These are phyloP conservation scores for Vitis hybrid DNA, from an alignment of 177 flowering plant genomes.

Conservation along the genomic window DNA sequence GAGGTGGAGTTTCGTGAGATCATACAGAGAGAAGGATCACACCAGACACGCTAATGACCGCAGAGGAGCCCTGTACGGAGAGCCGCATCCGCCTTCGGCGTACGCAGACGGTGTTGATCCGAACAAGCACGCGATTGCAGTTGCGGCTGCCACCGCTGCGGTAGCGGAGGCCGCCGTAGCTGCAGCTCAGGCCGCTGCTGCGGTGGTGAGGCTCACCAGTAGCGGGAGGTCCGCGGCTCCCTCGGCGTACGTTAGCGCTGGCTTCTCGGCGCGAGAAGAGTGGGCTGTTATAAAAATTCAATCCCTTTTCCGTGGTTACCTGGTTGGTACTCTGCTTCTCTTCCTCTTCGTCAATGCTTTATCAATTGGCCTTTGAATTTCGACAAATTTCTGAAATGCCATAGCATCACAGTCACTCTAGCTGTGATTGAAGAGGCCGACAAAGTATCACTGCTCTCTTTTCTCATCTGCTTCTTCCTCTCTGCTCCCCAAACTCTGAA, in stretches of 20 bases:
- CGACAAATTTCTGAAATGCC: too few species aligned
- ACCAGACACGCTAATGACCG: slow-evolving; percentile 1
- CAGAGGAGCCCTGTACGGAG: slow-evolving; percentile 10
- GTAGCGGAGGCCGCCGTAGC: slow-evolving; percentile 71
- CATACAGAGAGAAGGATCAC: slow-evolving; percentile 12
- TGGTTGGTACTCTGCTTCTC: slow-evolving; percentile 35
- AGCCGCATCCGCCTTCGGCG: neutral
- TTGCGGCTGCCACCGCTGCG: slow-evolving; percentile 65
- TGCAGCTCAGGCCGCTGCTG: slow-evolving; percentile 66
- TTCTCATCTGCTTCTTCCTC: too few species aligned
- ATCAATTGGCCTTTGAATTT: neutral
- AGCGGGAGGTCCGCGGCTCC: slow-evolving; percentile 33
- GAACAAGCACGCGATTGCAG: slow-evolving; percentile 56
- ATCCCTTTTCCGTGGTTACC: slow-evolving; percentile 67
- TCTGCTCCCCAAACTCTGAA: too few species aligned
- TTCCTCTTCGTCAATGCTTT: neutral
- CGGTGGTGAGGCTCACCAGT: slow-evolving; percentile 53
- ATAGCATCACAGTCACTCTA: too few species aligned
- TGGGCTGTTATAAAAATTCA: slow-evolving; percentile 62
- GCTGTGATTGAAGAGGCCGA: too few species aligned
- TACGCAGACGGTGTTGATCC: slow-evolving; percentile 27
- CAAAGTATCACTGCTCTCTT: too few species aligned
- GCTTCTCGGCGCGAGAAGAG: slow-evolving; percentile 19
- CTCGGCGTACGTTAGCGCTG: slow-evolving; percentile 16
- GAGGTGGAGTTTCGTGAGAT: slow-evolving; percentile 51